phyloP scores from a whole-genome alignment of 768 basidiomycete genomes.

The Leccinum disarticulatum region DNA sequence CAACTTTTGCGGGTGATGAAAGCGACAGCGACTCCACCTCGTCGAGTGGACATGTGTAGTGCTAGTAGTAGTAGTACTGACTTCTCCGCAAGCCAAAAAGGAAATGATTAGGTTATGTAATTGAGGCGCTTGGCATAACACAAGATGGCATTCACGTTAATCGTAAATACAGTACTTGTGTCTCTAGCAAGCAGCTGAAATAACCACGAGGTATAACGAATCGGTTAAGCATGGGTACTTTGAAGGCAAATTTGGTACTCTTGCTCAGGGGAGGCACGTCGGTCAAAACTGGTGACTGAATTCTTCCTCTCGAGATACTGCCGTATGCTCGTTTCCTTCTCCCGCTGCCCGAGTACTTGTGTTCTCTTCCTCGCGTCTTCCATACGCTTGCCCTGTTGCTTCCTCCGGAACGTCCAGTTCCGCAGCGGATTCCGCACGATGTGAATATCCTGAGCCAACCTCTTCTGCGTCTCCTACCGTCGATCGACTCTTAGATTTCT shows the following conservation, averaged over 20 bases:
- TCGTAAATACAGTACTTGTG: background rate
- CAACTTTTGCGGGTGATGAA: background rate
- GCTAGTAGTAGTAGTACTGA: too few relatives aligned
- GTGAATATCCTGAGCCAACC: constrained; percentile 33
- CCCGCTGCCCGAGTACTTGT: constrained; percentile 2
- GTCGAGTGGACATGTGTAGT: too few relatives aligned
- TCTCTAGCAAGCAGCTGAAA: background rate
- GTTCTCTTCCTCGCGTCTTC: constrained; percentile 21
- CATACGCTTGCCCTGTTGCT: constrained; percentile 67
- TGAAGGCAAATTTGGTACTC: background rate
- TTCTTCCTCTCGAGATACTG: constrained; percentile 43
- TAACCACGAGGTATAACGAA: background rate
- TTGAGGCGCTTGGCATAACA: background rate
- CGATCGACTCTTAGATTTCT: constrained; percentile 54
- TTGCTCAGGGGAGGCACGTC: background rate
- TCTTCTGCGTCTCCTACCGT: constrained; percentile 37
- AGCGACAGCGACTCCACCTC: too few relatives aligned
- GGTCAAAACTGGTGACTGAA: constrained; percentile 67
- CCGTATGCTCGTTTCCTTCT: constrained; percentile 17
- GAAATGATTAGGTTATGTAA: background rate
- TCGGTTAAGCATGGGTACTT: constrained; percentile 12
- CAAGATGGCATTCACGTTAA: too few relatives aligned
- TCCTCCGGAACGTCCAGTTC: constrained; percentile 65
- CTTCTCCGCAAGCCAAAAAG: too few relatives aligned
- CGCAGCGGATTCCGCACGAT: constrained; percentile 35